phyloP scores from a whole-genome alignment of 805 yeast species.

The Wickerhamiella azymoides region DNA sequence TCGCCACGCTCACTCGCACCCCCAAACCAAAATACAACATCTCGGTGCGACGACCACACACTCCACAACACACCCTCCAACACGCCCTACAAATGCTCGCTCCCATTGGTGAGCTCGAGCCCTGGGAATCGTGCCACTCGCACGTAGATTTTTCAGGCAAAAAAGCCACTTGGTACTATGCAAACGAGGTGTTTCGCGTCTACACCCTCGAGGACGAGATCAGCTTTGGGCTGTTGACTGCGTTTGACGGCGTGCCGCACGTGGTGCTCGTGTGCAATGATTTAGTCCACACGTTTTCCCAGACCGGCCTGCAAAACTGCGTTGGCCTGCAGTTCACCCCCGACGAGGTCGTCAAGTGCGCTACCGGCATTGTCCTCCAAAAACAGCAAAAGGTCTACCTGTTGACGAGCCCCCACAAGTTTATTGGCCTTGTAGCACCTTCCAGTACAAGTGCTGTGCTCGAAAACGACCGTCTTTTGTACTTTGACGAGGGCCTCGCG shows the following conservation, averaged over 20 bases:
- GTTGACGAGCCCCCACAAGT: constrained; percentile 59
- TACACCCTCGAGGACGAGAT: constrained; percentile 36
- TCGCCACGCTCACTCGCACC: too few species aligned
- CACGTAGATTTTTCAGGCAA: constrained; percentile 7
- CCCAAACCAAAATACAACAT: too few species aligned
- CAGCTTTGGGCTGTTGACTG: constrained; percentile 47
- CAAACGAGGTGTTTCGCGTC: constrained; percentile 36
- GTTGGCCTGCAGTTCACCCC: constrained; percentile 60
- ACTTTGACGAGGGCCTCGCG: constrained; percentile 32
- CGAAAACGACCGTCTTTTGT: constrained; percentile 39
- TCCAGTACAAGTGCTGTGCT: constrained; percentile 56
- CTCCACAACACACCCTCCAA: too few species aligned
- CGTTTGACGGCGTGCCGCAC: constrained; percentile 29
- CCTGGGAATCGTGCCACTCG: constrained; percentile 1
- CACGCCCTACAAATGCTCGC: too few species aligned
- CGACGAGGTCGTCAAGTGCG: constrained; percentile 46
- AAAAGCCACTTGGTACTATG: constrained; percentile 36
- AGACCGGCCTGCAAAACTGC: constrained; percentile 43
- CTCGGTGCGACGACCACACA: too few species aligned
- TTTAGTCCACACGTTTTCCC: constrained; percentile 47
- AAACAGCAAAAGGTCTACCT: constrained; percentile 39
- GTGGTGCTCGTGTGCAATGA: constrained; percentile 50
- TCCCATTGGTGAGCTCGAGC: constrained; percentile 3
- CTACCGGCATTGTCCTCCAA: constrained; percentile 50
- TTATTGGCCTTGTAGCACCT: constrained; percentile 56